Conservation (phyloP, 148 eudicot genomes). For the Cornus suecica region DNA sequence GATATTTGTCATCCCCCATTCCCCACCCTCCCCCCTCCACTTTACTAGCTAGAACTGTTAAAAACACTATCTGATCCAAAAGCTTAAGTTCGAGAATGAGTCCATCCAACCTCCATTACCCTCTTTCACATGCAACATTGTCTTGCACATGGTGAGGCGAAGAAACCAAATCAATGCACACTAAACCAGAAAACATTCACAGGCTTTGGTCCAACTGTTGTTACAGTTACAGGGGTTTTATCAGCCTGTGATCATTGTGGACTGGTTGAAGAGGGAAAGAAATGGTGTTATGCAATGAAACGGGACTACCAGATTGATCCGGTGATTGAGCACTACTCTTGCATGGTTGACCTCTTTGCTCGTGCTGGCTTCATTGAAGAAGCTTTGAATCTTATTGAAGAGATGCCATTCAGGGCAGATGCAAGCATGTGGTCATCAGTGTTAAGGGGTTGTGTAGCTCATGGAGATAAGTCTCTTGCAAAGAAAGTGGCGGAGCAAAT, state of each 20-base stretch:
- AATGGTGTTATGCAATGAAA: slow-evolving; percentile 76
- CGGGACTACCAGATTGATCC: slow-evolving; percentile 52
- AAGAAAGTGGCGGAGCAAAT: slow-evolving; percentile 53
- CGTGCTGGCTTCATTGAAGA: slow-evolving; percentile 66
- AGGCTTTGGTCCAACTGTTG: slow-evolving; percentile 44
- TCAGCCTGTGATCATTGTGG: slow-evolving; percentile 95
- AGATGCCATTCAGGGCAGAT: slow-evolving; percentile 63
- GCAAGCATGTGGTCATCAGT: slow-evolving; percentile 69
- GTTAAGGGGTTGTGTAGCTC: slow-evolving; percentile 76
- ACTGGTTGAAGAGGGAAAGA: slow-evolving; percentile 67
- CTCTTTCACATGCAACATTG: too few relatives aligned
- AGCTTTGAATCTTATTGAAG: slow-evolving; percentile 48
- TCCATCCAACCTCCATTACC: too few relatives aligned
- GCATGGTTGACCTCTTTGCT: slow-evolving; percentile 87
- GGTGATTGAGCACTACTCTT: slow-evolving; percentile 75
- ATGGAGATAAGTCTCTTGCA: slow-evolving; percentile 58
- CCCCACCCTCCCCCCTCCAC: neutral
- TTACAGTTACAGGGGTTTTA: slow-evolving; percentile 75
- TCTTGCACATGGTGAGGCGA: too few relatives aligned
- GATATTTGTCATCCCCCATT: neutral
- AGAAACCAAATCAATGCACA: too few relatives aligned
- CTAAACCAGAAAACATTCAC: too few relatives aligned
- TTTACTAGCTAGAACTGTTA: too few relatives aligned
- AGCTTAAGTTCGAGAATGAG: too few relatives aligned
- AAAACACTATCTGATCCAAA: too few relatives aligned